Percentiles rank a stretch among this genome's conserved stretches.
These are phyloP conservation scores for Rhododendron vialii DNA, from an alignment of 148 eudicot genomes.

Conservation along the genomic window DNA sequence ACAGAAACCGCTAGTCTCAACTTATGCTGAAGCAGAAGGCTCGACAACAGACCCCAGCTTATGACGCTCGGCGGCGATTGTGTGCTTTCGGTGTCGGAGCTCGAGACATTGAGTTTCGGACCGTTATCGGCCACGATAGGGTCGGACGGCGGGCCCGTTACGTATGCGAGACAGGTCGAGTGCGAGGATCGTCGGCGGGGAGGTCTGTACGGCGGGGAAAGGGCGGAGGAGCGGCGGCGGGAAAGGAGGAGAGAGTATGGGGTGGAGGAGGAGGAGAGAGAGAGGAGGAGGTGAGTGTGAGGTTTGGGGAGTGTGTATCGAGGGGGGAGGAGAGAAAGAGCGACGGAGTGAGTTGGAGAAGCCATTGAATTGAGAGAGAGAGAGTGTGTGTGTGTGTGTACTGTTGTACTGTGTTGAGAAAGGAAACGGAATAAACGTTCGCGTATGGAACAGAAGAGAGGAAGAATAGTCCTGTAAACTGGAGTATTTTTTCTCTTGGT, in stretches of 20 bases:
- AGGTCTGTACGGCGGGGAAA: neutral
- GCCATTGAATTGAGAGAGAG: conserved; percentile 23
- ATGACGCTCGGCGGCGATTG: conserved; percentile 40
- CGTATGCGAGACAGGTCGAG: conserved; percentile 38
- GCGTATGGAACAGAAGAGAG: too few species aligned
- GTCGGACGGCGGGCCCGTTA: conserved; percentile 68
- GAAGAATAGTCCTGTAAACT: too few species aligned
- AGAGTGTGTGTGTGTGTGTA: too few species aligned
- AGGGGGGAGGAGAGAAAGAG: conserved; percentile 8
- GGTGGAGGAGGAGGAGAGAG: conserved; percentile 31
- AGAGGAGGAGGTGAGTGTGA: neutral
- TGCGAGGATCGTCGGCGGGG: neutral
- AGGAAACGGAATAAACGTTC: neutral
- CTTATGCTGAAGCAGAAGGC: conserved; percentile 53
- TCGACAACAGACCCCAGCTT: conserved; percentile 66
- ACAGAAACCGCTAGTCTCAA: conserved; percentile 43
- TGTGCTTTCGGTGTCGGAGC: conserved; percentile 1
- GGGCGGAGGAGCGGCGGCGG: conserved; percentile 16
- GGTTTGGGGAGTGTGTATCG: neutral
- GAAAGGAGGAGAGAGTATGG: neutral
- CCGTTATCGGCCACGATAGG: conserved; percentile 35
- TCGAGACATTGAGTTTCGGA: conserved; percentile 27
- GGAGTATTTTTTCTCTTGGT: too few species aligned
- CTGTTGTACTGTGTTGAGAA: neutral
- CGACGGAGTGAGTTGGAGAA: conserved; percentile 15